Percentiles rank a stretch among this genome's conserved stretches.
Conservation (phyloP, 495 filamentous ascomycete genomes). For the Copromyces sp. region DNA sequence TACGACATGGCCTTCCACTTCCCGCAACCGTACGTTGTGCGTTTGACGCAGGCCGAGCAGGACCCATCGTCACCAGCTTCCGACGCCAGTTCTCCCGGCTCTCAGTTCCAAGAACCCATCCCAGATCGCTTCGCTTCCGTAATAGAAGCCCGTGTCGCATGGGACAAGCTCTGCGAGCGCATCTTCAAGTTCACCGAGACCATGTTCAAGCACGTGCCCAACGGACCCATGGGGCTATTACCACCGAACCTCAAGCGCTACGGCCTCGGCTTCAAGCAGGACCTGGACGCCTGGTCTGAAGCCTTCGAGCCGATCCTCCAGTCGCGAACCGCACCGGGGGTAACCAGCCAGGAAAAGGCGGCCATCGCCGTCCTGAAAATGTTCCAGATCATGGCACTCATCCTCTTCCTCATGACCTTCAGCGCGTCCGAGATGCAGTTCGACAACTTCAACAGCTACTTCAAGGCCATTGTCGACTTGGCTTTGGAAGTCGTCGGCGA, state of each 20-base stretch:
- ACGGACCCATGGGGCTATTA: conserved; percentile 38
- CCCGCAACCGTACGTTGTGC: conserved; percentile 44
- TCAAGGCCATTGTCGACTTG: conserved; percentile 34
- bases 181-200: conserved; percentile 45
- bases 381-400: conserved; percentile 41
- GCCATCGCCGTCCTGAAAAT: conserved; percentile 45
- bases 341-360: conserved; percentile 42
- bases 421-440: conserved; percentile 38
- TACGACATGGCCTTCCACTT: conserved; percentile 54
- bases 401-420: conserved; percentile 46
- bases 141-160: conserved; percentile 37
- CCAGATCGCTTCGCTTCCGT: conserved; percentile 38
- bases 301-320: conserved; percentile 42
- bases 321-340: conserved; percentile 34
- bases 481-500: conserved; percentile 39
- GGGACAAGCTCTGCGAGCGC: conserved; percentile 40
- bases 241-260: conserved; percentile 34
- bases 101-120: conserved; percentile 28
- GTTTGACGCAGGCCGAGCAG: conserved; percentile 30
- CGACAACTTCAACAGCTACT: conserved; percentile 30
- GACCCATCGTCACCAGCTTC: conserved; percentile 31
- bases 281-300: conserved; percentile 40
- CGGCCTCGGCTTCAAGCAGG: conserved; percentile 30
- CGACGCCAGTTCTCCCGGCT: conserved; percentile 32
- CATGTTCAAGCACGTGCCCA: conserved; percentile 35